These are phyloP conservation scores for Hevea brasiliensis DNA, from an alignment of 345 rosid genomes.

Conservation along the genomic window DNA sequence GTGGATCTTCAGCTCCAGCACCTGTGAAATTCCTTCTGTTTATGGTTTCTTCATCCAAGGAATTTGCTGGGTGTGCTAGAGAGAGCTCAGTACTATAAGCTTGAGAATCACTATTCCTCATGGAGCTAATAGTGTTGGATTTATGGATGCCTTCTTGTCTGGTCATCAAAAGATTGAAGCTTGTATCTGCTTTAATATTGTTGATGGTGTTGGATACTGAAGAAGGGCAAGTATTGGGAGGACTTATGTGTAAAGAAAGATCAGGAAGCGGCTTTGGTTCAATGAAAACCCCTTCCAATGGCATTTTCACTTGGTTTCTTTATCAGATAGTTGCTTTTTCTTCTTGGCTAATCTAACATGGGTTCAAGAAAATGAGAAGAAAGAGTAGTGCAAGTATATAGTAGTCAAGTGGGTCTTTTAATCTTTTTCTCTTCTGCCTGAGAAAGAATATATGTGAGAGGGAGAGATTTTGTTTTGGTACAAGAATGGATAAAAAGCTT, in stretches of 20 bases:
- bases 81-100: slow-evolving; percentile 44
- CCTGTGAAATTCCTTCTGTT: slow-evolving; percentile 9
- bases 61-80: slow-evolving; percentile 36
- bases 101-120: slow-evolving; percentile 12
- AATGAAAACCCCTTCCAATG: slow-evolving; percentile 54
- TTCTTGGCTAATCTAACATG: neutral
- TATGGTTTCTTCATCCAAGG: neutral
- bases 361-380: neutral
- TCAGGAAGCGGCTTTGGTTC: slow-evolving; percentile 62
- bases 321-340: neutral
- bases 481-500: slow-evolving; percentile 17
- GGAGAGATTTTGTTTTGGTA: slow-evolving; percentile 18
- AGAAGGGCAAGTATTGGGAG: slow-evolving; percentile 39
- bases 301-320: slow-evolving; percentile 26
- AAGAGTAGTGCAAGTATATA: slow-evolving; percentile 20
- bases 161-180: slow-evolving; percentile 21
- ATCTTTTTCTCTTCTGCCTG: slow-evolving; percentile 13
- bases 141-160: slow-evolving; percentile 14
- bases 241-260: slow-evolving; percentile 74
- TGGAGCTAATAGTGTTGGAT: slow-evolving; percentile 21
- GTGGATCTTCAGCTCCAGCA: slow-evolving; percentile 14
- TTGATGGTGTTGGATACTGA: slow-evolving; percentile 16
- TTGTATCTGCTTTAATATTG: neutral
- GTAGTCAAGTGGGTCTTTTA: slow-evolving; percentile 32
- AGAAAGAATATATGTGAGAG: neutral